A percentile compares a stretch with the other conserved stretches of the same genome.
Conservation (phyloP, 805 yeast species). For the Saccharomycopsis capsularis region DNA sequence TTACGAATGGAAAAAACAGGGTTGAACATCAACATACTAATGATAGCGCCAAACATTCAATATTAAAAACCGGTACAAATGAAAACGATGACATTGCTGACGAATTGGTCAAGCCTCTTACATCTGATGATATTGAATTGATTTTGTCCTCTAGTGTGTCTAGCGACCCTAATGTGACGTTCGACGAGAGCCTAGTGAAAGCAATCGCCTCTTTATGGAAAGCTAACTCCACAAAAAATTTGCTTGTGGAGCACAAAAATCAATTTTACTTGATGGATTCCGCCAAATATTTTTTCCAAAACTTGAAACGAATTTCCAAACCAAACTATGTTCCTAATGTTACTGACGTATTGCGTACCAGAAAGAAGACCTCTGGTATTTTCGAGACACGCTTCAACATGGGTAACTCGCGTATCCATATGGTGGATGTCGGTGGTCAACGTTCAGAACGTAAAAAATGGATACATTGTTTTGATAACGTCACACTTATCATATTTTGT, state of each 20-base stretch:
- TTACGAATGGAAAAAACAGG: no score
- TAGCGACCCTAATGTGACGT: slow-evolving; percentile 44
- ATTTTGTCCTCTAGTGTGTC: slow-evolving; percentile 43
- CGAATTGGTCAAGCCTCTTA: slow-evolving; percentile 19
- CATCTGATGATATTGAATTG: slow-evolving; percentile 35
- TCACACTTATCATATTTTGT: slow-evolving; percentile 81
- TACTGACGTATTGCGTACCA: slow-evolving; percentile 74
- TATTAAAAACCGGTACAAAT: background rate
- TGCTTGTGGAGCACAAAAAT: slow-evolving; percentile 53
- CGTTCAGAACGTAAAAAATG: slow-evolving; percentile 87
- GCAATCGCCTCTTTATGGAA: slow-evolving; percentile 48
- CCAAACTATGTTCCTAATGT: slow-evolving; percentile 63
- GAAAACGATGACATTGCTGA: slow-evolving; percentile 4
- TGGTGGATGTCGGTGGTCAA: slow-evolving; percentile 92
- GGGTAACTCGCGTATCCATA: slow-evolving; percentile 50
- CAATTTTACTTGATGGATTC: slow-evolving; percentile 83
- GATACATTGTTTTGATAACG: slow-evolving; percentile 95
- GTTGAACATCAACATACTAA: background rate
- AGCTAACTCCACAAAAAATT: slow-evolving; percentile 49
- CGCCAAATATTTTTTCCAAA: slow-evolving; percentile 68
- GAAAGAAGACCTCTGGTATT: slow-evolving; percentile 90
- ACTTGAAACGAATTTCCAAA: slow-evolving; percentile 52
- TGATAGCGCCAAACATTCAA: slow-evolving; percentile 2
- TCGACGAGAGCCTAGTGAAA: slow-evolving; percentile 43
- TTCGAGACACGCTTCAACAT: slow-evolving; percentile 74